Evolutionary conservation across 805 yeast genomes (phyloP).

Genomic region (Saitoella complicata): DNA sequence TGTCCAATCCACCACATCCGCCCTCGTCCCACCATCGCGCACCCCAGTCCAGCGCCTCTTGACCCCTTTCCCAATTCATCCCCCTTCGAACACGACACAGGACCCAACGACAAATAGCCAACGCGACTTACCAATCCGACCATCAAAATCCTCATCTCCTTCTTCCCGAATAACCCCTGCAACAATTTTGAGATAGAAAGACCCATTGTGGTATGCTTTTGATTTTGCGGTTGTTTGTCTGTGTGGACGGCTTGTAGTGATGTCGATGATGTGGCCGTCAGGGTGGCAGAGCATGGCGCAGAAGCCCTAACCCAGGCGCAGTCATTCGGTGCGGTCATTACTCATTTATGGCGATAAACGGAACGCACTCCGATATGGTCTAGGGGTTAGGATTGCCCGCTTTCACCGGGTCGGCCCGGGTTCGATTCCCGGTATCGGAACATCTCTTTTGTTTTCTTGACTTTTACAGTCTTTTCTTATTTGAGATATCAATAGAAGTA

Average conservation of each 20-base stretch:
- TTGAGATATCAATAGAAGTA: too few relatives aligned
- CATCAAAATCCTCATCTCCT: conserved; percentile 96
- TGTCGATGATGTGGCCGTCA: too few relatives aligned
- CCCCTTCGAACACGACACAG: background rate
- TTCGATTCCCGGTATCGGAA: conserved; percentile 24
- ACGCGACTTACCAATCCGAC: conserved; percentile 53
- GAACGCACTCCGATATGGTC: conserved; percentile 41
- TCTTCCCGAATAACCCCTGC: conserved; percentile 90
- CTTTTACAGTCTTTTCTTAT: too few relatives aligned
- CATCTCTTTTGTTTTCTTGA: background rate
- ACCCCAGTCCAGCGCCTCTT: background rate
- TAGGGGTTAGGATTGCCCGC: conserved; percentile 75
- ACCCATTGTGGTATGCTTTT: conserved; percentile 52
- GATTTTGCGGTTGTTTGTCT: background rate
- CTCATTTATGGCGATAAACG: too few relatives aligned
- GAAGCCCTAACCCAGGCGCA: too few relatives aligned
- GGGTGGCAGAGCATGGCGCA: too few relatives aligned
- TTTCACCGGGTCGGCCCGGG: conserved; percentile 53
- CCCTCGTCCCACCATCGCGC: background rate
- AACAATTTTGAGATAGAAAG: conserved; percentile 85
- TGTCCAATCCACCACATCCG: background rate
- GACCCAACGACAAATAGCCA: background rate
- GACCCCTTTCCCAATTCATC: background rate
- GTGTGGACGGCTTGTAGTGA: background rate
- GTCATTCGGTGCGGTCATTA: too few relatives aligned